A percentile compares a stretch with the other conserved stretches of the same genome.
These are phyloP conservation scores for Fremontodendron californicum DNA, from an alignment of 345 rosid genomes.

Conservation along the genomic window DNA sequence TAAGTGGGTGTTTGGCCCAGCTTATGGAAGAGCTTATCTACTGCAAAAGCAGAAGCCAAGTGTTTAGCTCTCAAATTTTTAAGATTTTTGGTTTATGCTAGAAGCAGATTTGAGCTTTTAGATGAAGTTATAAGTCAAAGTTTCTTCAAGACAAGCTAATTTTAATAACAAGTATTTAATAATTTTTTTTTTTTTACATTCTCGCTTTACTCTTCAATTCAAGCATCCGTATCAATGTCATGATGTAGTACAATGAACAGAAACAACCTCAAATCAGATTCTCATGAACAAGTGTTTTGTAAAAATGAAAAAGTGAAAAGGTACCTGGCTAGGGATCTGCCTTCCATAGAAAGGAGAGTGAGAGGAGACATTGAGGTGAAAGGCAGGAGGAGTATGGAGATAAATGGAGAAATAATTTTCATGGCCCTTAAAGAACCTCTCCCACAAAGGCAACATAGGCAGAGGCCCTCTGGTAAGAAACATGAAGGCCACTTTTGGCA, in stretches of 20 bases:
- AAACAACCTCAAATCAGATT: not conserved
- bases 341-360: constrained; percentile 63
- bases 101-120: too few species aligned
- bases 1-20: too few species aligned
- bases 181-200: too few species aligned
- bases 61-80: too few species aligned
- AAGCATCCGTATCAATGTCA: not conserved
- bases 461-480: constrained; percentile 84
- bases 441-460: constrained; percentile 86
- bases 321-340: constrained; percentile 79
- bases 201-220: too few species aligned
- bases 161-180: too few species aligned
- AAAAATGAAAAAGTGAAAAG: not conserved
- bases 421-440: constrained; percentile 71
- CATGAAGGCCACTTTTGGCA: constrained; percentile 81
- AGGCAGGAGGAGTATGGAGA: constrained; percentile 55
- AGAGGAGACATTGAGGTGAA: constrained; percentile 45
- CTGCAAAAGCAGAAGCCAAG: too few species aligned
- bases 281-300: not conserved
- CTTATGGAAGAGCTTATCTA: too few species aligned
- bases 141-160: too few species aligned
- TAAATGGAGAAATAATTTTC: constrained; percentile 55
- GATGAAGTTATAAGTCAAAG: too few species aligned
- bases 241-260: not conserved
- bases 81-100: too few species aligned